Evolutionary conservation across 768 basidiomycete species (phyloP).

Genomic region (Tricholoma flavovirens): DNA sequence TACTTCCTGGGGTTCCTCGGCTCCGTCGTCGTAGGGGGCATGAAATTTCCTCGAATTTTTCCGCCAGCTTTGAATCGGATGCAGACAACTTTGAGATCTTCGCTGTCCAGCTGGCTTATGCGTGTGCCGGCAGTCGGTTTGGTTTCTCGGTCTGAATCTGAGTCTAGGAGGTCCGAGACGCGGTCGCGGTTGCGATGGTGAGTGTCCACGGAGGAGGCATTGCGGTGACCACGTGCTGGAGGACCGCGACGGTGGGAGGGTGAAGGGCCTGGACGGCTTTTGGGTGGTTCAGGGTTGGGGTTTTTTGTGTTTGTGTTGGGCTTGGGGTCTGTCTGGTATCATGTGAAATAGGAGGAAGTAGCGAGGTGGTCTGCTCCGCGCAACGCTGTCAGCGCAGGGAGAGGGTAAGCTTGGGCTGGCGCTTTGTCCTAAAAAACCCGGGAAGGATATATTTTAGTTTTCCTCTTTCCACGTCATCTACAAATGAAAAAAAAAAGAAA

Average conservation of each 20-base stretch:
- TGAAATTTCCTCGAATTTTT: neutral
- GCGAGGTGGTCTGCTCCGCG: constrained; percentile 39
- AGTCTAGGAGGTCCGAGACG: neutral
- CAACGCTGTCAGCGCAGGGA: constrained; percentile 36
- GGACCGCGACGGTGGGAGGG: neutral
- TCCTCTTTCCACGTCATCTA: too few relatives aligned
- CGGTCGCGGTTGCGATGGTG: neutral
- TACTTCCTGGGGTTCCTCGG: neutral
- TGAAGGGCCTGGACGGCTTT: neutral
- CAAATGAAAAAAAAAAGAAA: neutral
- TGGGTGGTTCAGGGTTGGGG: neutral
- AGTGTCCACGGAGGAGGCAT: neutral
- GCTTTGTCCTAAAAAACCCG: constrained; percentile 31
- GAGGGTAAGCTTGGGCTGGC: constrained; percentile 33
- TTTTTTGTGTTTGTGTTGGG: too few relatives aligned
- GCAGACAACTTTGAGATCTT: neutral
- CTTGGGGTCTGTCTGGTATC: neutral
- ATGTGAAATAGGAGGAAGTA: constrained; percentile 3
- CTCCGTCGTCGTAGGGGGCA: neutral
- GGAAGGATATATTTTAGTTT: neutral
- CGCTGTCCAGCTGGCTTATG: neutral
- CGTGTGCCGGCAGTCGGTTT: neutral
- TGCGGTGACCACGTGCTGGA: neutral
- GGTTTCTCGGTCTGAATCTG: neutral
- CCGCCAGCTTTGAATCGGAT: neutral